Base-by-base conservation (phyloP, 108 stramenopile species). In the Pelagomonas calceolata region DNA sequence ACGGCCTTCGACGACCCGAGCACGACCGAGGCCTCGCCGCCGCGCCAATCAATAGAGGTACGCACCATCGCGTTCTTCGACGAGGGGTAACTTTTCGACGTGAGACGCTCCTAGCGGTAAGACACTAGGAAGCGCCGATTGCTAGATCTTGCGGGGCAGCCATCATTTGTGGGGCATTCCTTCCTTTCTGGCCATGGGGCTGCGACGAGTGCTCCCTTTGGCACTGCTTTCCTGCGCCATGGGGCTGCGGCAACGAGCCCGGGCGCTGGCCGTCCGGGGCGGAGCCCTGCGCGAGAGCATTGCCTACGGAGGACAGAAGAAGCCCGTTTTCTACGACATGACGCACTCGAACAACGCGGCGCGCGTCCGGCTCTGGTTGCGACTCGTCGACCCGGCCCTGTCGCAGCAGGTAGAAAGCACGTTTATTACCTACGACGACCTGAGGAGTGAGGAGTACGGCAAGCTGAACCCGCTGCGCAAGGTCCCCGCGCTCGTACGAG, bases 391-490 rank as follows among this genome's bases (percentile, higher is more conserved):
- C 32, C 39, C 36, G n/a, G 31, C 70, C 9, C 14, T 68, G n/a
- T 72, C 74, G 26, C 36, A 68, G 16, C 63, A 43, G 9, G 39
- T 84, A 0, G 71, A 77, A 66, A 75, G 65, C 17, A 51, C 68
- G 18, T 70, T 67, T 73, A 26, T 84, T 30, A 39, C 66, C n/a
- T 73, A 79, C 34, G 73, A 70, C n/a, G 81, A 84, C 46, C 63
- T 81, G 5, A 44, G 74, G 37, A 43, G 65, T 39, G 76, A 76
- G 29, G 77, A 82, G 30, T 82, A 76, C 39, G 70, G 33, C 9
- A 32, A 67, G 32, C 64, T 81, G 60, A 89, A 87, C 68, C 84
- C 86, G 32, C 63, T 89, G 78, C 64, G 39, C 30, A 80, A 89
- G 66, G 77, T 87, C 35, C 88, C 88, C 34, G 82, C 85, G 36